Conservation (phyloP, 2,329 filamentous ascomycete genomes). For the Apiospora arundinis region DNA sequence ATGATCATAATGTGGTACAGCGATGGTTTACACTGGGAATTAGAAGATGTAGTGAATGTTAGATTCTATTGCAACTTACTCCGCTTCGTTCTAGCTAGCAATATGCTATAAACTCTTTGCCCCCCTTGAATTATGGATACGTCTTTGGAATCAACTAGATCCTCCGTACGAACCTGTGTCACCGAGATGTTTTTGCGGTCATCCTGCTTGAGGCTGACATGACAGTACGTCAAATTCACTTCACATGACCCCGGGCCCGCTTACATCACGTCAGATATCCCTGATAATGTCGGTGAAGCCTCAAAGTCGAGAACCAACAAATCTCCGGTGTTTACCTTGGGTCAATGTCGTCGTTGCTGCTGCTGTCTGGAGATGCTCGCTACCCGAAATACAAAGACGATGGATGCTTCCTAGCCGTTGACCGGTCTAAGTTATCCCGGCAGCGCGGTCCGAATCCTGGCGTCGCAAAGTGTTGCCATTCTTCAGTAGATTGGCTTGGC, state of each 20-base stretch:
- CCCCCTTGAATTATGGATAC: background rate
- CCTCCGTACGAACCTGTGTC: background rate
- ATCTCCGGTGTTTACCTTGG: background rate
- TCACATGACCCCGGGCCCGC: background rate
- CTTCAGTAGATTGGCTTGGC: background rate
- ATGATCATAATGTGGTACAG: background rate
- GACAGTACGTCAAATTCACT: background rate
- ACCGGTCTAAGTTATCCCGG: background rate
- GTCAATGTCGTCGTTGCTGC: background rate
- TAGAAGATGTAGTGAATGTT: background rate
- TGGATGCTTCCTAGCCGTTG: background rate
- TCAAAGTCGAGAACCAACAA: background rate
- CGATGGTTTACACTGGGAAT: background rate
- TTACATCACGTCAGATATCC: conserved; percentile 9
- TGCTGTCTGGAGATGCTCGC: background rate
- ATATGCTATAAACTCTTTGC: background rate
- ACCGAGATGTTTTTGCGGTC: background rate
- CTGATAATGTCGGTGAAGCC: conserved; percentile 11
- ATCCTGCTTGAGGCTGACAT: background rate
- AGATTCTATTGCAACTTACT: background rate
- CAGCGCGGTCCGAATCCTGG: background rate
- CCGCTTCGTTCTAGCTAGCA: background rate
- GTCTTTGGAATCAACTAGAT: background rate
- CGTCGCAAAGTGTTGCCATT: background rate
- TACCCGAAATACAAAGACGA: background rate